Base-by-base conservation (phyloP, 2,329 filamentous ascomycete species). In the Penicillium verrucosum region DNA sequence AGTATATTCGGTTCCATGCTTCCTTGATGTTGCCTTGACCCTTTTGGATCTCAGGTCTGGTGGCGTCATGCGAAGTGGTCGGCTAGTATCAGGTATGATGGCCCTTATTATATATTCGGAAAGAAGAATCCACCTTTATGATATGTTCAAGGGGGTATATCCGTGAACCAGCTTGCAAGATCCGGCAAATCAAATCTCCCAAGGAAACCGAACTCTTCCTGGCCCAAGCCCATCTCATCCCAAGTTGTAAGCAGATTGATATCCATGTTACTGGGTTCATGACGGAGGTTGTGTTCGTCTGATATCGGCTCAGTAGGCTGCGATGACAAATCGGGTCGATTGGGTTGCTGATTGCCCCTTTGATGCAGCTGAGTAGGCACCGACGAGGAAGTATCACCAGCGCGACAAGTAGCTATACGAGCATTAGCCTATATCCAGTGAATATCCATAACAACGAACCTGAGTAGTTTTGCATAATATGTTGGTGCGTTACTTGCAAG, bases 401-500 rank as follows among this genome's bases (percentile, higher is more conserved):
- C 44, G 14, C 59, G 57, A 32, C 45, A 36, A 18, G 51, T 38
- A 11, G 42, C 58, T 61, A n/a, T 8, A 44, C 18, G 8, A 4
- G 16, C n/a, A 23, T 62, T 40, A 62, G 51, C 25, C 3, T 36
- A 11, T 36, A 48, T 1, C 2, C 6, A 23, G 4, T 14, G 16
- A 36, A 11, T 3, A 14, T 12, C 6, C 2, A 11, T 18, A 30
- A 14, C 6, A 30, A 54, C 41, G 10, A 59, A 65, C 63, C 49
- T 6, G 51, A 58, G 29, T 63, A 62, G 5, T 60, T 63, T 27
- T 65, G 62, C 7, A 58, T 55, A 25, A 65, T 63, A 12, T 65
- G 62, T 16, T 63, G 56, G n/a, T 65, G 60, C 0, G 62, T 65
- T 3, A 62, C 57, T 45, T 68, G 65, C 6, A 72, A 56, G 38